Evolutionary conservation across 176 grass and related monocot genomes (phyloP), one percentile per base, ranked within the genome.

Genomic region (Paspalum vaginatum): DNA sequence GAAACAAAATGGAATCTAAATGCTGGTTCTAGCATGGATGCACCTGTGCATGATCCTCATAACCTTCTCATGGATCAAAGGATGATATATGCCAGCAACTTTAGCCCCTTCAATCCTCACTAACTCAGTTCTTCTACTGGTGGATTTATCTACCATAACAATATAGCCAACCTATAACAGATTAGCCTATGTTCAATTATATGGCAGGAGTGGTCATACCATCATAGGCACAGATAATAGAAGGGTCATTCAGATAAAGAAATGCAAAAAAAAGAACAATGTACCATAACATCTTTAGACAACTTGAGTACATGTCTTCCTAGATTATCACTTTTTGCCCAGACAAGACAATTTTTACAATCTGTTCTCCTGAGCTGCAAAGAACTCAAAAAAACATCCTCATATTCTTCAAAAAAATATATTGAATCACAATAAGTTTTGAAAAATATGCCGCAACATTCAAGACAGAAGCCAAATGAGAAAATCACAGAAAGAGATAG

Each of bases 121-220:
- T 57, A 89, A 75, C 32, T 93, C 83, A 27, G 75, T 98, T 78
- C 56, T 88, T 70, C 53, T 71, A 70, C 84, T 84, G 21, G 90
- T 89, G 20, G 81, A 87, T 41, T 65, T 81, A 89, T 98, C 92
- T 53, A 87, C 81, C 96, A 98, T 98, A 64, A 98, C 84, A 87
- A 95, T 95, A 50, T 98, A 98, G 42, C 96, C 96, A 91, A 89
- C 96, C 92, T 98, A 75, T 25, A 79, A 87, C 9, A 78, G 27
- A 70, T 6, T 16, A 82, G 21, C 3, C 7, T 15, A 38, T 73
- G 9, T 61, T 76, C 25, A 86, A 62, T 44, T 47, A 46, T 52
- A 74, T 9, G 21, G 0, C 27, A 46, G 57, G n/a, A 65, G 27
- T 80, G 24, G 11, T 47, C 12, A 2, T 32, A 32, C 2, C 32